Evolutionary conservation across 768 basidiomycete species (phyloP).

Genomic region (Boletus vermiculosoides): DNA sequence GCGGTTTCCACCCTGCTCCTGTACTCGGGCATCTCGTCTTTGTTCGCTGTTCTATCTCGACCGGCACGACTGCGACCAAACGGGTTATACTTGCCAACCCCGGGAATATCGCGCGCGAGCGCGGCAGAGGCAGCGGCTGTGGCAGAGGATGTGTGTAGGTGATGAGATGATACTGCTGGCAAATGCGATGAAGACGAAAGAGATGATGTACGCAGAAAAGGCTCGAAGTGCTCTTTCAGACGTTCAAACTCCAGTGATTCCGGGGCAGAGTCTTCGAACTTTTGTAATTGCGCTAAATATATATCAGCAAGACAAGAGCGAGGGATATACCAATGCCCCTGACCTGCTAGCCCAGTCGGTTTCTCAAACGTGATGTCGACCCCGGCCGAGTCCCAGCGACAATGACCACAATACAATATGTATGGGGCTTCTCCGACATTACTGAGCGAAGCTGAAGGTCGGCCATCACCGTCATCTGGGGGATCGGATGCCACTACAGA

Average conservation of each 20-base stretch:
- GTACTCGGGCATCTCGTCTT: constrained; percentile 78
- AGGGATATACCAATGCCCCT: constrained; percentile 20
- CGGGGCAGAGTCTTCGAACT: constrained; percentile 80
- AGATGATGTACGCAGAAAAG: constrained; percentile 82
- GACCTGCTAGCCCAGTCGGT: constrained; percentile 91
- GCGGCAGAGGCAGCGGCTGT: constrained; percentile 89
- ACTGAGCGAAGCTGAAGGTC: constrained; percentile 50
- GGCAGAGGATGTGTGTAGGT: constrained; percentile 74
- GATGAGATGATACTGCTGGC: constrained; percentile 57
- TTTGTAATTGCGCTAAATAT: constrained; percentile 80
- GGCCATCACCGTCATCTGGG: constrained; percentile 55
- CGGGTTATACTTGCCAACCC: constrained; percentile 76
- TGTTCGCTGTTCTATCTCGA: constrained; percentile 64
- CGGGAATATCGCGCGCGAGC: constrained; percentile 83
- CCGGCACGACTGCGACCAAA: constrained; percentile 45
- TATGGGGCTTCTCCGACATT: constrained; percentile 84
- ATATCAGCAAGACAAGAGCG: constrained; percentile 2
- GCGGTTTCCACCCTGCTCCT: constrained; percentile 66
- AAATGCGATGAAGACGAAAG: constrained; percentile 64
- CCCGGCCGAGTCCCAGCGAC: constrained; percentile 92
- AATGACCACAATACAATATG: constrained; percentile 87
- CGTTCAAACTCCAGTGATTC: constrained; percentile 90
- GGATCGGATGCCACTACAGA: constrained; percentile 91
- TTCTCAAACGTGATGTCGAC: constrained; percentile 95
- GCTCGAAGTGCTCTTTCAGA: constrained; percentile 96